A percentile compares a stretch with the other conserved stretches of the same genome.
These are phyloP conservation scores for Zymoseptoria brevis DNA, from an alignment of 2,329 filamentous ascomycete genomes.

Conservation along the genomic window DNA sequence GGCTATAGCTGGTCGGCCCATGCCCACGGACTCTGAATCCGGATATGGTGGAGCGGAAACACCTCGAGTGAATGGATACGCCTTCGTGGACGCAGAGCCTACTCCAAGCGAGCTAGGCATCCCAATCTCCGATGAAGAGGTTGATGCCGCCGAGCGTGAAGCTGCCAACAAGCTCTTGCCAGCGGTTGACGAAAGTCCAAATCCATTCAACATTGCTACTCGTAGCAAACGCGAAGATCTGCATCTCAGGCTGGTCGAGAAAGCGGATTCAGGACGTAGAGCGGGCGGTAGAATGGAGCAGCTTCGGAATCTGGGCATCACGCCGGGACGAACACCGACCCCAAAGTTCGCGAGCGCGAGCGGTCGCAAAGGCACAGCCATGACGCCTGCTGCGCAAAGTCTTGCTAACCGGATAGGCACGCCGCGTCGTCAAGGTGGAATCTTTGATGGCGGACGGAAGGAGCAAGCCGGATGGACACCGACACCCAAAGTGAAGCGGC, in stretches of 20 bases:
- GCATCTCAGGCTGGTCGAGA: constrained; percentile 80
- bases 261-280: constrained; percentile 64
- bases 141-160: constrained; percentile 28
- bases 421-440: constrained; percentile 18
- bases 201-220: constrained; percentile 72
- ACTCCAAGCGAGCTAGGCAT: constrained; percentile 50
- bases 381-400: constrained; percentile 69
- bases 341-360: constrained; percentile 58
- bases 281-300: constrained; percentile 43
- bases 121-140: constrained; percentile 27
- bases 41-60: constrained; percentile 64
- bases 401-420: constrained; percentile 56
- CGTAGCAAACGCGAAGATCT: constrained; percentile 70
- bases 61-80: constrained; percentile 84
- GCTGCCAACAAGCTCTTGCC: constrained; percentile 36
- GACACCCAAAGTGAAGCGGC: constrained; percentile 14
- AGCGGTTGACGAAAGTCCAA: constrained; percentile 49
- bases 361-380: constrained; percentile 38
- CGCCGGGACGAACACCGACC: constrained; percentile 49
- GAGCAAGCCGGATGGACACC: constrained; percentile 13
- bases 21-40: constrained; percentile 52
- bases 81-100: constrained; percentile 80
- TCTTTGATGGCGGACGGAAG: constrained; percentile 10
- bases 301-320: constrained; percentile 31
- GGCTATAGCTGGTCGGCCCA: constrained; percentile 68